Evolutionary conservation across 352 stramenopile species (phyloP), one percentile per base, ranked within the genome.

Genomic region (Pythium graminicola): DNA sequence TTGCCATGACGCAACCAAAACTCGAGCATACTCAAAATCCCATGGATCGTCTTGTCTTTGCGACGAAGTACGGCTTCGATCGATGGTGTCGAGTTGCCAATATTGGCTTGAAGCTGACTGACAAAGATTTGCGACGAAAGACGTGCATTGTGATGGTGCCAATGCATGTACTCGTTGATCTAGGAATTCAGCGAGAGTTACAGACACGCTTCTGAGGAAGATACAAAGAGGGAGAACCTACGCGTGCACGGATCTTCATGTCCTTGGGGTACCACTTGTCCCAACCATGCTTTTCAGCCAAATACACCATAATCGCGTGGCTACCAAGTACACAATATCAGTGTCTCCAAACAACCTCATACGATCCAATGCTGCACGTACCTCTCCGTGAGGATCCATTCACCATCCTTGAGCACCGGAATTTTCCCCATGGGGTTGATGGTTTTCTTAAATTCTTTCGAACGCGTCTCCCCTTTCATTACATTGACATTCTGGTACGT

Each of bases 141-240:
- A 31, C 78, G 78, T 46, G 76, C 69, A 56, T 86, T 86, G 33
- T 76, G 70, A 68, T 89, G 78, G 55, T 89, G 78, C 78, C 78
- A 89, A 64, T 88, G 73, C 59, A 69, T 83, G 65, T 88, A 88
- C 67, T 88, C 77, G 46, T 86, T 62, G 60, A 88, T 88, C 75
- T 88, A 50, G 26, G 31, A 13, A 5, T 6, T 6, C 26, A 27
- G 35, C 17, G 6, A 35, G n/a, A n/a, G n/a, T n/a, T n/a, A 24
- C 7, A 24, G 23, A 49, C 17, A 45, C 1, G 4, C 44, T 27
- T 13, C 20, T 29, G 47, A n/a, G 5, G 2, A 32, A 36, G 13
- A 27, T n/a, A 31, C 56, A 11, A 45, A 40, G n/a, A 20, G 17
- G 4, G 31, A n/a, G 13, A 24, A 23, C 26, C 19, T 32, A 50